Base-by-base conservation (phyloP, 2,329 filamentous ascomycete genomes). In the Fusarium tuaranense region DNA sequence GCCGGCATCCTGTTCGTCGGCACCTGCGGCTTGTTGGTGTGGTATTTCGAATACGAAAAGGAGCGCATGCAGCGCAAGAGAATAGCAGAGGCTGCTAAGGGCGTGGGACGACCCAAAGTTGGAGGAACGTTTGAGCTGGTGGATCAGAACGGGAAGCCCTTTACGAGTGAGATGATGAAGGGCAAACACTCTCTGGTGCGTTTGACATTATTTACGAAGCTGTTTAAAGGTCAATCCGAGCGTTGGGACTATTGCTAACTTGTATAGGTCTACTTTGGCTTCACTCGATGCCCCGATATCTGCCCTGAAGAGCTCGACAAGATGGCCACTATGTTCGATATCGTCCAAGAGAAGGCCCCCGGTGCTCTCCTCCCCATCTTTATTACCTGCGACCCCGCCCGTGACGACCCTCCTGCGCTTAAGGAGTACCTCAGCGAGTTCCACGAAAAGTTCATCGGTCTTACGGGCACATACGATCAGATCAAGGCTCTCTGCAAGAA, bases 241-340 rank as follows among this genome's bases (percentile, higher is more conserved):
- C 14, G 18, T 12, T 51, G 60, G 46, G 25, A 27, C 2, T n/a
- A 25, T 51, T 18, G 38, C 70, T 78, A 68, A 77, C 65, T 48
- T 14, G 39, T 4, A n/a, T 75, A 97, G 94, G 92, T 98, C 41
- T 99, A 99, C 86, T 99, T 99, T 82, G 97, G 97, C 80, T 99
- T 99, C 88, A 96, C 95, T 10, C 95, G 98, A 84, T 99, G 97
- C 83, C 97, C 97, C 27, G 97, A 99, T 82, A 99, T 99, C 82
- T 99, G 97, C 87, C 97, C 97, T 38, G 97, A 99, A 81, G 97
- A 99, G 85, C 92, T 99, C 79, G 97, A 99, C 87, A 99, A 99
- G 87, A 98, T 99, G 95, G 94, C 96, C n/a, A 88, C 89, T 68
- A 98, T 98, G 91, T 93, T 97, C 80, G 95, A 99, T 81, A 87